phyloP scores from a whole-genome alignment of 441 rosid species.

The Croton laevigatus region DNA sequence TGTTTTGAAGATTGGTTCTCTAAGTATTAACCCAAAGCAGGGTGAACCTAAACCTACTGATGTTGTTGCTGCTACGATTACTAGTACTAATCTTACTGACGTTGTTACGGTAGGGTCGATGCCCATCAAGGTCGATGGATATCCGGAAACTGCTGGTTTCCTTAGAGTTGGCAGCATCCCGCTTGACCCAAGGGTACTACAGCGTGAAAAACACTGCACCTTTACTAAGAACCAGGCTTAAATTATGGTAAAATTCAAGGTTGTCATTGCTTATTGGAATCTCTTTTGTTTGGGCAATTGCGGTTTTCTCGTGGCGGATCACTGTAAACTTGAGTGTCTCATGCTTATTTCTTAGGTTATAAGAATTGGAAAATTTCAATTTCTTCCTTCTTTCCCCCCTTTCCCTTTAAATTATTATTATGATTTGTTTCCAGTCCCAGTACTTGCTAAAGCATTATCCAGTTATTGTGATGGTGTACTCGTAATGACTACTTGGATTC shows the following conservation, averaged over 20 bases:
- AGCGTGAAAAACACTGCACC: conserved; percentile 28
- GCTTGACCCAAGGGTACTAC: conserved; percentile 47
- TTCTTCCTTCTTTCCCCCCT: neutral
- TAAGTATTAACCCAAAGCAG: conserved; percentile 39
- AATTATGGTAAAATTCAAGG: conserved; percentile 2
- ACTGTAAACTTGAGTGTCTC: neutral
- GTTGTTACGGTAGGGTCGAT: conserved; percentile 62
- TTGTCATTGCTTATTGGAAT: conserved; percentile 17
- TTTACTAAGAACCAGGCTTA: conserved; percentile 15
- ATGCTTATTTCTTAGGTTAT: conserved; percentile 12
- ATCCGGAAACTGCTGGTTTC: conserved; percentile 39
- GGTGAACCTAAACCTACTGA: conserved; percentile 22
- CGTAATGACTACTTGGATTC: neutral
- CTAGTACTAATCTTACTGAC: conserved; percentile 21
- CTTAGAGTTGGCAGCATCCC: conserved; percentile 62
- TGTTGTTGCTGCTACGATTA: conserved; percentile 19
- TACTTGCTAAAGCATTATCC: neutral
- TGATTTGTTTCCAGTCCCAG: neutral
- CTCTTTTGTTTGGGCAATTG: conserved; percentile 10
- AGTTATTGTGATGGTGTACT: conserved; percentile 1
- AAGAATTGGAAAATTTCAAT: conserved; percentile 6
- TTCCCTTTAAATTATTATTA: neutral
- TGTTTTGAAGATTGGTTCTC: conserved; percentile 40
- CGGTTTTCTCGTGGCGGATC: conserved; percentile 14
- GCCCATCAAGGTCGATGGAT: conserved; percentile 63